Evolutionary conservation across 2,329 filamentous ascomycete species (phyloP).

Genomic region (Neodidymelliopsis sp.): DNA sequence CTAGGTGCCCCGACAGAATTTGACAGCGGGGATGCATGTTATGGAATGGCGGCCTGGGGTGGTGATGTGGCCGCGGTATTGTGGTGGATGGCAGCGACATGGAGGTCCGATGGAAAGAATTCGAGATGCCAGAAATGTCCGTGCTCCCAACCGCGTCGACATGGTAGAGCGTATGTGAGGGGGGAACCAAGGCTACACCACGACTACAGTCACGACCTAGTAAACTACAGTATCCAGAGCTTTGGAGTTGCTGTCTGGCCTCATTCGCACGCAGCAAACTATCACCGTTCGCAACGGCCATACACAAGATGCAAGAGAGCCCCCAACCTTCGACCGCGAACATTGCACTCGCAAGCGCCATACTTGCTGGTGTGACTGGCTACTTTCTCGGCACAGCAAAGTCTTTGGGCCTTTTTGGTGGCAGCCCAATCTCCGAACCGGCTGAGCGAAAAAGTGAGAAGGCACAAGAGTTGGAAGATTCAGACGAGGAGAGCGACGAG

Average conservation of each 20-base stretch:
- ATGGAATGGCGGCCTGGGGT: conserved; percentile 17
- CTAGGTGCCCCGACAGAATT: conserved; percentile 37
- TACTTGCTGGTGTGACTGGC: conserved; percentile 76
- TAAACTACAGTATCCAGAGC: too few species aligned
- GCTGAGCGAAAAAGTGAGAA: conserved; percentile 20
- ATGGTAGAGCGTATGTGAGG: not conserved
- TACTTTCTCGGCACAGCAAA: conserved; percentile 74
- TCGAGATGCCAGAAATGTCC: conserved; percentile 17
- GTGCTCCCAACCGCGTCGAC: conserved; percentile 4
- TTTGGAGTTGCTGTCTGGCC: not conserved
- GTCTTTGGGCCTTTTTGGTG: conserved; percentile 74
- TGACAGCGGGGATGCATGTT: conserved; percentile 43
- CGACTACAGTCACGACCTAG: not conserved
- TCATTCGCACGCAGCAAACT: not conserved
- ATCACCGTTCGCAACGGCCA: not conserved
- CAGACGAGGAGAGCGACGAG: conserved; percentile 36
- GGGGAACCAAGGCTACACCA: not conserved
- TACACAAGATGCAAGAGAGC: conserved; percentile 43
- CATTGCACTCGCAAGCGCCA: conserved; percentile 74
- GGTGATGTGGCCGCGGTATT: conserved; percentile 25
- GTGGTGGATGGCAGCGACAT: conserved; percentile 21
- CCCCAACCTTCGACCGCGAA: conserved; percentile 62
- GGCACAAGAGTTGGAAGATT: conserved; percentile 39
- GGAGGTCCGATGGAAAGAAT: conserved; percentile 39
- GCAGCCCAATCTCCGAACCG: conserved; percentile 54